These are phyloP conservation scores for Fimicolochytrium jonesii DNA, from an alignment of 192 early-diverging fungal genomes.

Conservation along the genomic window DNA sequence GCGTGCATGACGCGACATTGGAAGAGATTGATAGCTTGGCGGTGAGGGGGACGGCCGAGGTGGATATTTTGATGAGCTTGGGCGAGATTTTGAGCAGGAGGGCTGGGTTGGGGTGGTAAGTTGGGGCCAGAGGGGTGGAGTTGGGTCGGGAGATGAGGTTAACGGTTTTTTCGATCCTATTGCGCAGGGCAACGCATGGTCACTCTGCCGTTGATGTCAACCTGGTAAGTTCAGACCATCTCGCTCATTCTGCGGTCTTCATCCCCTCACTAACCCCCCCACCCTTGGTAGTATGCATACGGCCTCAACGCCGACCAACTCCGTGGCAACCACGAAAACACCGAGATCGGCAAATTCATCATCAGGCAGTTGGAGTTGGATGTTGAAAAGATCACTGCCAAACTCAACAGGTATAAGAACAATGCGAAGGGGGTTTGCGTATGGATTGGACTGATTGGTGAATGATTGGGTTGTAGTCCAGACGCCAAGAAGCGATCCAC, in stretches of 20 bases:
- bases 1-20: slow-evolving; percentile 57
- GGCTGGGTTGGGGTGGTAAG: slow-evolving; percentile 54
- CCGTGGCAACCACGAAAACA: slow-evolving; percentile 84
- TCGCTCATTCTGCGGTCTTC: too few relatives aligned
- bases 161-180: neutral
- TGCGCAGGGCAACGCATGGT: slow-evolving; percentile 73
- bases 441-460: too few relatives aligned
- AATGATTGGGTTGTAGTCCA: too few relatives aligned
- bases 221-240: slow-evolving; percentile 36
- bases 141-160: too few relatives aligned
- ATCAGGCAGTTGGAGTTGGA: slow-evolving; percentile 55
- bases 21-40: slow-evolving; percentile 21
- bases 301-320: slow-evolving; percentile 58
- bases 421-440: too few relatives aligned
- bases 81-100: slow-evolving; percentile 30
- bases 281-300: slow-evolving; percentile 71
- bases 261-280: too few relatives aligned
- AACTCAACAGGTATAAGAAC: slow-evolving; percentile 38
- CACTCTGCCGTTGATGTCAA: slow-evolving; percentile 96
- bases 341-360: slow-evolving; percentile 75
- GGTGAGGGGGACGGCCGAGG: too few relatives aligned
- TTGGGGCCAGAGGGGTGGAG: neutral
- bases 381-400: slow-evolving; percentile 53
- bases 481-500: too few relatives aligned
- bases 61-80: too few relatives aligned